Evolutionary conservation across 805 yeast species (phyloP).

Genomic region (Pichia insulana): DNA sequence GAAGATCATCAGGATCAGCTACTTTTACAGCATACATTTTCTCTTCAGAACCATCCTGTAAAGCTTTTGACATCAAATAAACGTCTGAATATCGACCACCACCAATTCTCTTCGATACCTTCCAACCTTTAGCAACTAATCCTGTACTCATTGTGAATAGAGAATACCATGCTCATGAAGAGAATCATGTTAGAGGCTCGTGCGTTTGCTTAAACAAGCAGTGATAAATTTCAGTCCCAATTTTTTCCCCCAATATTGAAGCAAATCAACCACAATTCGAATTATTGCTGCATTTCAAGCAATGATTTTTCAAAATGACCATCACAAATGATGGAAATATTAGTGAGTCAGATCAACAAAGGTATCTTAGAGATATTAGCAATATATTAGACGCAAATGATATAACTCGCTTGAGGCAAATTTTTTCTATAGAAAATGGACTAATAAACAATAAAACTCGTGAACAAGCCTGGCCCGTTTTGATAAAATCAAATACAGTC

Average conservation of each 20-base stretch:
- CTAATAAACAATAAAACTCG: background rate
- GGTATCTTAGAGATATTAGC: background rate
- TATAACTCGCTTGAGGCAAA: background rate
- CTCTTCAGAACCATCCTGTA: constrained; percentile 22
- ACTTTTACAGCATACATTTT: constrained; percentile 36
- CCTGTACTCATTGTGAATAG: no score
- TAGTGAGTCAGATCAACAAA: background rate
- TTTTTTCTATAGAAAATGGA: background rate
- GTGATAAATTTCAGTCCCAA: no score
- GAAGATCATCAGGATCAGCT: constrained; percentile 40
- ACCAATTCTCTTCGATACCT: constrained; percentile 24
- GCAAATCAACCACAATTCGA: no score
- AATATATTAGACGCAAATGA: background rate
- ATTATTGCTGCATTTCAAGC: no score
- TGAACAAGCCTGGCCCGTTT: background rate
- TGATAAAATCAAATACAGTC: constrained; percentile 24
- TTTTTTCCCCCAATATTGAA: no score
- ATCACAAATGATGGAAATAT: background rate
- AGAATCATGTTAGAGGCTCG: no score
- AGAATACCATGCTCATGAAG: no score
- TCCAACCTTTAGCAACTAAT: constrained; percentile 7
- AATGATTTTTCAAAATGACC: background rate
- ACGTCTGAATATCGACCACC: constrained; percentile 40
- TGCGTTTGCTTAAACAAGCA: no score
- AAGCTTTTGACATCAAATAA: constrained; percentile 10